Base-by-base conservation (phyloP, 1,284 basidiomycete genomes). In the Malassezia psittaci region DNA sequence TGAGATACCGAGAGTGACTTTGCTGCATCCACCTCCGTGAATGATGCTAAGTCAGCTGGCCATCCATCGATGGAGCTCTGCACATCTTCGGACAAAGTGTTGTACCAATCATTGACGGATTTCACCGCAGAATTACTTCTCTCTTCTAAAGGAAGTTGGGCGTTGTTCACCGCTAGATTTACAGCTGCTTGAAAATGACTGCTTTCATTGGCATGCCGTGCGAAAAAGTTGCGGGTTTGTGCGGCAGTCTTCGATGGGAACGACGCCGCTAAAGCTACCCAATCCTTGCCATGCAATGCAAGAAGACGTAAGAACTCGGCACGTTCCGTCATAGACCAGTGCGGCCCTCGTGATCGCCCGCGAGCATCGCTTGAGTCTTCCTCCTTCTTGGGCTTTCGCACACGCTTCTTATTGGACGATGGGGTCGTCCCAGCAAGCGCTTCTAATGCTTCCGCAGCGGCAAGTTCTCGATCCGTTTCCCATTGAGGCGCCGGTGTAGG, bases 241-340 rank as follows among this genome's bases (percentile, higher is more conserved):
- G 83, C 79, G 3, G 83, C 82, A 9, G 85, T 87, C 83, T 90
- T 90, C 68, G 82, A 83, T 8, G 82, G 82, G 77, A 90, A 81
- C 7, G 81, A 81, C 4, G 83, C 80, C 1, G 87, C 83, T 45
- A 90, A 85, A 15, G 81, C 79, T 60, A 83, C 82, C 75, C 86
- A 86, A 66, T 89, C 82, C 62, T 83, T 82, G 38, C 87, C 87
- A 69, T 87, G 80, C 59, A 83, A 78, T 13, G 78, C 77, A 13
- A 89, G 78, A 33, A 88, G 79, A 34, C 80, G 77, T 51, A 85
- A 70, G 72, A 90, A 86, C 62, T 77, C 71, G 61, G 73, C 74
- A 55, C 78, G 76, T 68, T 81, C 79, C 15, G 78, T 76, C 10
- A 78, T 77, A 0, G 79, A 79, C 81, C 80, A 80, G 68, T 80